phyloP scores from a whole-genome alignment of 2,329 filamentous ascomycete genomes.

The Canariomyces notabilis region DNA sequence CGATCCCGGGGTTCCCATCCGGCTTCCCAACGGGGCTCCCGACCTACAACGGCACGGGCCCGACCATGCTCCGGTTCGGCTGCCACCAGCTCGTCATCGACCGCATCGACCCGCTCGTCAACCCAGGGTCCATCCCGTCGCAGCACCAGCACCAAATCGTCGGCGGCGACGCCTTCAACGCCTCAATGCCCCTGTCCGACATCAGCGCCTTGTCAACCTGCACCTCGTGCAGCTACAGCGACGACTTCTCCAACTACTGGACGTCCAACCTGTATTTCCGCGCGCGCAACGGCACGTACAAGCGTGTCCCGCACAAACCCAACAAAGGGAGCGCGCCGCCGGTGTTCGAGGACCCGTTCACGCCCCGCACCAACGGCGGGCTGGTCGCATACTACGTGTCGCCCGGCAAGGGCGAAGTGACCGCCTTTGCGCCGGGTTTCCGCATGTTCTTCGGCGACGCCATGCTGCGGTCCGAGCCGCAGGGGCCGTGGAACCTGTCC shows the following conservation, averaged over 20 bases:
- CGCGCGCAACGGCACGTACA: conserved; percentile 30
- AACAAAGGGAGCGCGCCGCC: no score
- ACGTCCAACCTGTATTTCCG: conserved; percentile 31
- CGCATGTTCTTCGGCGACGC: conserved; percentile 42
- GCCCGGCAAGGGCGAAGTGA: conserved; percentile 35
- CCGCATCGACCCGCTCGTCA: conserved; percentile 32
- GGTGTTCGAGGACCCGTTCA: conserved; percentile 36
- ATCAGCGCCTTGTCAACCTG: conserved; percentile 34
- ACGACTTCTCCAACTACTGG: conserved; percentile 31
- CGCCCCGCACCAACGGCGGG: conserved; percentile 35
- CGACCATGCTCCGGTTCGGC: conserved; percentile 16
- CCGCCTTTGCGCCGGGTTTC: conserved; percentile 43
- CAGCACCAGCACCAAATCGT: conserved; percentile 53
- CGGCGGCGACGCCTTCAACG: conserved; percentile 43
- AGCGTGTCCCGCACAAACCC: conserved; percentile 28
- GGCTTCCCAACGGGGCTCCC: background rate
- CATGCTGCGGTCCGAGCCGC: conserved; percentile 26
- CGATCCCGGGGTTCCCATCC: no score
- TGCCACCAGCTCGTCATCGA: conserved; percentile 47
- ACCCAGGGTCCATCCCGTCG: conserved; percentile 42
- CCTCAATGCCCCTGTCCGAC: conserved; percentile 34
- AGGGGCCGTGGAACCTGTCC: conserved; percentile 24
- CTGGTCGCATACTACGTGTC: conserved; percentile 42
- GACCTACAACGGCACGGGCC: conserved; percentile 11
- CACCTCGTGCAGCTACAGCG: conserved; percentile 36